Evolutionary conservation across 768 basidiomycete species (phyloP), one percentile per base, ranked within the genome.

Genomic region (Russula compacta): DNA sequence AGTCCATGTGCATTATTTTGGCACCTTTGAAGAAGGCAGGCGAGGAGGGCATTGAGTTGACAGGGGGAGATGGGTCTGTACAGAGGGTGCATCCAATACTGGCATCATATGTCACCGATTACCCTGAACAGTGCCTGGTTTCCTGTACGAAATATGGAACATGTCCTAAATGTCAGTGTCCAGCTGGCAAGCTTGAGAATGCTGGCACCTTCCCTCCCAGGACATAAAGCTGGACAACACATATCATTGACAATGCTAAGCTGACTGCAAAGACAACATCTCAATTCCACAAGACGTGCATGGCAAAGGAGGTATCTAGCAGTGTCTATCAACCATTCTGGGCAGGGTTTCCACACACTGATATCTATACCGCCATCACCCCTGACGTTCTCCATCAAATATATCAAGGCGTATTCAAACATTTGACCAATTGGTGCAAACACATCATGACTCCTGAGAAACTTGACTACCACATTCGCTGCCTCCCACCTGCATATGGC

Each of bases 251-350:
- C n/a, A n/a, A n/a, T n/a, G n/a, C n/a, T n/a, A n/a, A n/a, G n/a
- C n/a, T n/a, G n/a, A n/a, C n/a, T n/a, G n/a, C n/a, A n/a, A n/a
- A n/a, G n/a, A n/a, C n/a, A n/a, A n/a, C n/a, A n/a, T n/a, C n/a
- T n/a, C n/a, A n/a, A n/a, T n/a, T n/a, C n/a, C n/a, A n/a, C n/a
- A n/a, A n/a, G n/a, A n/a, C n/a, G n/a, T n/a, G n/a, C n/a, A n/a
- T n/a, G n/a, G n/a, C n/a, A n/a, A n/a, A n/a, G n/a, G n/a, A n/a
- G n/a, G n/a, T n/a, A n/a, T n/a, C n/a, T n/a, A n/a, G n/a, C n/a
- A n/a, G n/a, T n/a, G n/a, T n/a, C n/a, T 32, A 8, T 8, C 8
- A 60, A 2, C 67, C 69, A 1, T 69, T 69, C 53, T 70, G 67
- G 65, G 39, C 9, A 9, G 6, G 19, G 7, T n/a, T 46, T 11